Evolutionary conservation across 345 rosid genomes (phyloP).

Genomic region (Hypericum androsaemum): DNA sequence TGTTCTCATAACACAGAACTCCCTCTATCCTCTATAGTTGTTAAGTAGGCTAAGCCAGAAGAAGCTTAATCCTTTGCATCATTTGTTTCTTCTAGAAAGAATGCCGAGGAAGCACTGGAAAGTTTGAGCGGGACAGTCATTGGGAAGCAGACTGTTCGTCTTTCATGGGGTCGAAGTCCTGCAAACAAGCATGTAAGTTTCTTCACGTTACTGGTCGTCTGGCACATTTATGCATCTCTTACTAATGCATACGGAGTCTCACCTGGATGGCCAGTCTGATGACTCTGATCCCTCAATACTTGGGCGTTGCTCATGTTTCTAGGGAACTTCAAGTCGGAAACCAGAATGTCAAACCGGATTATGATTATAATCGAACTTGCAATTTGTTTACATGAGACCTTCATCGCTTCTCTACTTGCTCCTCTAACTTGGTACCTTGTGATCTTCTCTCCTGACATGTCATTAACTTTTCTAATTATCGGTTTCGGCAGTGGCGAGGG

Average conservation of each 20-base stretch:
- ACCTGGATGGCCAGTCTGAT: no score
- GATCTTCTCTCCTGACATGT: neutral
- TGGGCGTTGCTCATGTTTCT: no score
- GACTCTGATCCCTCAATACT: no score
- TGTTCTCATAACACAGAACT: neutral
- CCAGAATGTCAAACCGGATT: no score
- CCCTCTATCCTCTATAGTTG: neutral
- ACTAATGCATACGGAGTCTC: neutral
- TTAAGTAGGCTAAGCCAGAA: neutral
- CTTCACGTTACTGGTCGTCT: neutral
- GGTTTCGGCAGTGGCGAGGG: slow-evolving; percentile 59
- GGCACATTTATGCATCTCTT: neutral
- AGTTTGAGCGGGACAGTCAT: slow-evolving; percentile 63
- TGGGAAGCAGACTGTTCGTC: slow-evolving; percentile 88
- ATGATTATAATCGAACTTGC: no score
- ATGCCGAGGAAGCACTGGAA: slow-evolving; percentile 79
- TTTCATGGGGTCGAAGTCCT: slow-evolving; percentile 92
- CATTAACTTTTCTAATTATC: neutral
- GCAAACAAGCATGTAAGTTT: slow-evolving; percentile 65
- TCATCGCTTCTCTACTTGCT: neutral
- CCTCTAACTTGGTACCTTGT: neutral
- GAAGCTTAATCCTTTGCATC: neutral
- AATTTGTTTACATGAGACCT: no score
- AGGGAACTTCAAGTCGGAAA: no score
- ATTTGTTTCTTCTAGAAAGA: slow-evolving; percentile 38